Base-by-base conservation (phyloP, 1,139 yeast species). In the Diutina catenulata region DNA sequence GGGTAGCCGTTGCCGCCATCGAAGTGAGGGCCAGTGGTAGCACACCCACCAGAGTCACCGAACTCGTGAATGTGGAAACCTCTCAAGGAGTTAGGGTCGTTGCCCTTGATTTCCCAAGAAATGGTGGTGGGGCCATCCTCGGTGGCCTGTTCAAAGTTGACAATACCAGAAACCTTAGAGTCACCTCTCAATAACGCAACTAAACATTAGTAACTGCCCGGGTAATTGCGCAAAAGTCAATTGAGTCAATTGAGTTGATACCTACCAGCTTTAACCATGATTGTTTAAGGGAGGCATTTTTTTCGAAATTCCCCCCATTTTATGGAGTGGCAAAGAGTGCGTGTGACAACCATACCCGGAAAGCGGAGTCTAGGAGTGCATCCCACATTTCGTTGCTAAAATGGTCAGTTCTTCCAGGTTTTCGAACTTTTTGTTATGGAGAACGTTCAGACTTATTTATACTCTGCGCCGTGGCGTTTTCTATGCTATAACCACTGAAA, bases 21-120 rank as follows among this genome's bases (percentile, higher is more conserved):
- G 78, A 86, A 88, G 68, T 91, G 98, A 43, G 96, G 95, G 55
- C 98, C 98, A 41, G 98, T 97, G 48, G 96, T 86, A 45, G 95
- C 87, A 69, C 97, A 88, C 46, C 98, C 97, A 60, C 91, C 88
- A 67, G 97, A 87, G 72, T 91, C 98, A 69, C 98, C 98, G 56
- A 88, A 91, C 57, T 84, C 82, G 67, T 91, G 98, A 58, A 91
- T 69, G 73, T 91, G 98, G 95, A 91, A 88, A 38, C 97, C 98
- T 64, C 95, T 81, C 61, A 72, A 66, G 37, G 95, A 87, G 52
- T 84, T 80, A 45, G 96, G 69, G 49, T 77, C 80, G 62, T 86
- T 84, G 57, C 97, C 97, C 40, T 74, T 52, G 55, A 91, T 82
- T 54, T 87, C 91, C 79, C 87, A 91, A 19, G 88, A 52, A 50